Evolutionary conservation across 2,329 filamentous ascomycete species (phyloP), one percentile per base, ranked within the genome.

Genomic region (Atkinsonella texensis): DNA sequence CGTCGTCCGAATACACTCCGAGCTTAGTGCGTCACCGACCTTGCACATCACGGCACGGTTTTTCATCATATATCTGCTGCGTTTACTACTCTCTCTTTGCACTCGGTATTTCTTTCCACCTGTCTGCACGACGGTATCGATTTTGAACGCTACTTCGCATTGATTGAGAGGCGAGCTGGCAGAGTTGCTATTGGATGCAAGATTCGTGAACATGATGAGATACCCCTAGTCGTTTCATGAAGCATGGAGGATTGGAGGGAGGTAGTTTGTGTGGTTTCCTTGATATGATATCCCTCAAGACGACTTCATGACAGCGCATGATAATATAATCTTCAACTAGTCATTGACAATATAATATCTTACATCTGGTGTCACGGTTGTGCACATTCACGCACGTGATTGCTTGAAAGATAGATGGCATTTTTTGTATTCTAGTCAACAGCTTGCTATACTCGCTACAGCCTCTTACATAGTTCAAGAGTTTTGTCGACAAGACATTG

Each of bases 181-280:
- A 15, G 35, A 38, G 35, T 15, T 38, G 11, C 13, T 10, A 35
- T 38, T 12, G 35, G 35, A 38, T 4, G 35, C 35, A 38, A 38
- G 6, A 38, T 15, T 38, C 7, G 9, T 38, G 35, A 13, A 12
- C 35, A 38, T 38, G 35, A 38, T 38, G 11, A 52, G 57, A 59
- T 59, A 38, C 35, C 58, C 58, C 52, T 40, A 52, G 47, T 56
- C 56, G 55, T 53, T 59, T 53, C 47, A 54, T 58, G 31, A 15
- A 44, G 28, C 4, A 8, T 28, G 28, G 28, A 1, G 28, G 28
- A 31, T n/a, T 17, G 9, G 42, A 46, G 18, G 23, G 47, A 49
- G 32, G 46, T 46, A 49, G 13, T 41, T 17, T 50, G 52, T 33
- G 47, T 28, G 20, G 3, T 28, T 28, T 28, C 7, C 7, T 28